A percentile compares a stretch with the other conserved stretches of the same genome.
These are phyloP conservation scores for Geum urbanum DNA, from an alignment of 306 rosid genomes.

Conservation along the genomic window DNA sequence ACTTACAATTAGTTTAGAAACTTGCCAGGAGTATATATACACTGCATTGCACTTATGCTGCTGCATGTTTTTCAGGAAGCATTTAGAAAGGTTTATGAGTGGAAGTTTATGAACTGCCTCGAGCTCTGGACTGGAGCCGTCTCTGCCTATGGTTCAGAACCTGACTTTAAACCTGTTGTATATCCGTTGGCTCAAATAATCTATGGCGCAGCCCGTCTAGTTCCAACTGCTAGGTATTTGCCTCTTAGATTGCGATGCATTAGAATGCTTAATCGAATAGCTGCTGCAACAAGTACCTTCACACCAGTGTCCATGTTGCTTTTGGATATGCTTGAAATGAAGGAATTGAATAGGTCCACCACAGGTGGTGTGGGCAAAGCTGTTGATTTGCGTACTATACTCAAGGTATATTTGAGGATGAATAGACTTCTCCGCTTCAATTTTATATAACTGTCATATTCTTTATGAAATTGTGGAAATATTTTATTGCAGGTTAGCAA, in stretches of 20 bases:
- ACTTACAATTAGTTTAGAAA: neutral
- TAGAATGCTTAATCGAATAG: slow-evolving; percentile 76
- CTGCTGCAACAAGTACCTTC: slow-evolving; percentile 60
- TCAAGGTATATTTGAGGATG: slow-evolving; percentile 54
- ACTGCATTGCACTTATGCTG: slow-evolving; percentile 18
- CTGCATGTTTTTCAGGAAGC: slow-evolving; percentile 60
- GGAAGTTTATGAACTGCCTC: slow-evolving; percentile 91
- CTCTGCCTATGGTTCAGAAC: slow-evolving; percentile 64
- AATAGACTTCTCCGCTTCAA: slow-evolving; percentile 3
- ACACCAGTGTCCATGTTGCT: slow-evolving; percentile 83
- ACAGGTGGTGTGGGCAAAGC: slow-evolving; percentile 89
- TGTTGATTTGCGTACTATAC: slow-evolving; percentile 65
- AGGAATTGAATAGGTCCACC: slow-evolving; percentile 76
- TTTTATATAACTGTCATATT: slow-evolving; percentile 6
- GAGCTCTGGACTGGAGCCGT: slow-evolving; percentile 89
- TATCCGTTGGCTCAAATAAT: slow-evolving; percentile 87
- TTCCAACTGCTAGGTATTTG: slow-evolving; percentile 83
- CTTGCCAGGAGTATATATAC: neutral
- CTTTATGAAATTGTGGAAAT: slow-evolving; percentile 16
- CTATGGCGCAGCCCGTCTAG: slow-evolving; percentile 79
- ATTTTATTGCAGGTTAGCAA: slow-evolving; percentile 65
- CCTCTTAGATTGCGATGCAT: slow-evolving; percentile 81
- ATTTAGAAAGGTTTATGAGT: slow-evolving; percentile 85
- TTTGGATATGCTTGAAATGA: slow-evolving; percentile 95
- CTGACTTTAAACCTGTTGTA: slow-evolving; percentile 79